Base-by-base conservation (phyloP, 768 basidiomycete genomes). In the Cyathus striatus region DNA sequence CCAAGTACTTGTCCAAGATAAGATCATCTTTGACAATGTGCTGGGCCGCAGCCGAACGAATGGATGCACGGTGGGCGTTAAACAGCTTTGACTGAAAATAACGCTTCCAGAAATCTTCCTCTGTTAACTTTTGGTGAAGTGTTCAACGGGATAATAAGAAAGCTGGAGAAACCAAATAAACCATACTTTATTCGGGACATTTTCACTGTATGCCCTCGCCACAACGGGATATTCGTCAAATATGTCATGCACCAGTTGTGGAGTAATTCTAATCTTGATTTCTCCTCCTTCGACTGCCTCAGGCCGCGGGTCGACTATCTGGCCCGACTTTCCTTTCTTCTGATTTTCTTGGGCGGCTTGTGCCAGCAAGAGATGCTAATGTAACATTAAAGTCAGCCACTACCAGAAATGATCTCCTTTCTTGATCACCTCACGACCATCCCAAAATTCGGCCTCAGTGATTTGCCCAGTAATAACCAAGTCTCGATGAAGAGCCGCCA, bases 181-280 rank as follows among this genome's bases (percentile, higher is more conserved):
- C 43, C 64, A 43, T 68, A 86, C 93, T 73, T 88, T 86, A 49
- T 65, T 76, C 2, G 95, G 93, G 1, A 98, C 94, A 51, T 94
- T 93, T 56, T 95, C 93, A 46, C 69, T 83, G 55, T 96, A 95
- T 0, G 93, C 95, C 61, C 81, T 87, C 30, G 86, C 83, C 10
- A 98, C 91, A 23, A 96, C 86, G 2, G 96, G 94, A 58, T 93
- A 98, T 66, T 96, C 94, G 50, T 98, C 93, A 54, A 99, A 99
- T 38, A 98, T 92, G 55, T 98, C 95, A 53, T 90, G 83, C 24
- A 95, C 87, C 35, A 97, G 75, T 62, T 93, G 90, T 13, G 88
- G 88, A 2, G 92, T 94, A 38, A 95, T 85, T 49, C 85, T 79
- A 49, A 93, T 90, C 62, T 90, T 94, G 57, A 87, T 77, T 62